Percentiles rank a stretch among this genome's conserved stretches.
Evolutionary conservation across 306 rosid species (phyloP).

Genomic region (Cicer bijugum): DNA sequence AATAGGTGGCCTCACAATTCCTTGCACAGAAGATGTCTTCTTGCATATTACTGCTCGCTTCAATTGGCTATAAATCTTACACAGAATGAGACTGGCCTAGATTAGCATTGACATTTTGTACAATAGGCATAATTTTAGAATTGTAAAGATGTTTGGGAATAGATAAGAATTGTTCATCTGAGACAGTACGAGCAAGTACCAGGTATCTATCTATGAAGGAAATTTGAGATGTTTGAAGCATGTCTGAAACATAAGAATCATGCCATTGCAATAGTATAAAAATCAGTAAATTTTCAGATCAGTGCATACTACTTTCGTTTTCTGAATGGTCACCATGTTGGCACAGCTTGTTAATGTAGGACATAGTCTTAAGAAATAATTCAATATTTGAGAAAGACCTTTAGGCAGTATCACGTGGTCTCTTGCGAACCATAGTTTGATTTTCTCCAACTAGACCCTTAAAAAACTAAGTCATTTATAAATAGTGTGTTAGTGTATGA

Average conservation of each 20-base stretch:
- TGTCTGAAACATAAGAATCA: background rate
- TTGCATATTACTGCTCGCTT: slow-evolving; percentile 44
- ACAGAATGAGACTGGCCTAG: background rate
- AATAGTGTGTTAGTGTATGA: background rate
- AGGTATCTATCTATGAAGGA: no score
- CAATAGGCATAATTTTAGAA: background rate
- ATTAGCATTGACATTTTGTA: slow-evolving; percentile 32
- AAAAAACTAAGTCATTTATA: background rate
- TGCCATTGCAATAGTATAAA: background rate
- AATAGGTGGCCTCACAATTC: slow-evolving; percentile 54
- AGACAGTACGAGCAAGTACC: no score
- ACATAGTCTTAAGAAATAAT: background rate
- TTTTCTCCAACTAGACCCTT: background rate
- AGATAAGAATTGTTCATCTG: no score
- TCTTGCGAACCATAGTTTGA: background rate
- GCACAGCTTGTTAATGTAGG: background rate
- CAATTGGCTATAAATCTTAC: slow-evolving; percentile 12
- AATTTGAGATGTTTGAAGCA: background rate
- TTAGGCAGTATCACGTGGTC: background rate
- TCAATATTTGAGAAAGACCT: background rate
- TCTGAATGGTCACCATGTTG: background rate
- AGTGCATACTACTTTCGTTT: background rate
- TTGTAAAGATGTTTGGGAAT: slow-evolving; percentile 21
- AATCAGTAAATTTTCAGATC: background rate
- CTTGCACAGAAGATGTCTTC: slow-evolving; percentile 48